Percentiles rank a stretch among this genome's conserved stretches.
Conservation (phyloP, 768 basidiomycete species). For the Boletus reticulatus region DNA sequence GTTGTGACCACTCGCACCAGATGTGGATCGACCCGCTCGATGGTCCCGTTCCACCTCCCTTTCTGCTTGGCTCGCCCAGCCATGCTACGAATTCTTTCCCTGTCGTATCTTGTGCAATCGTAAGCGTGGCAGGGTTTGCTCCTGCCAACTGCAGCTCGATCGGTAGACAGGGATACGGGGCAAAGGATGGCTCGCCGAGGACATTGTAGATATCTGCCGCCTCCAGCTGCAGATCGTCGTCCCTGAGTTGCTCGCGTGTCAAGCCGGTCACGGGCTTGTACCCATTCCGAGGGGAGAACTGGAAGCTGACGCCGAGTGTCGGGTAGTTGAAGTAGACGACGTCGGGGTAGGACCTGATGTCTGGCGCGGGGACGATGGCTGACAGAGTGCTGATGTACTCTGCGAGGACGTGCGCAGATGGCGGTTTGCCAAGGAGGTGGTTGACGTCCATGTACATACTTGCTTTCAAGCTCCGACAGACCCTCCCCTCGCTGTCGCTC, state of each 20-base stretch:
- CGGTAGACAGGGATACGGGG: slow-evolving; percentile 55
- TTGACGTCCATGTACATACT: slow-evolving; percentile 15
- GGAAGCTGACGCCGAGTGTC: slow-evolving; percentile 75
- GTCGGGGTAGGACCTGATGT: slow-evolving; percentile 80
- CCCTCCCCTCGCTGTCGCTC: slow-evolving; percentile 1
- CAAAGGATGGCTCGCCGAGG: slow-evolving; percentile 39
- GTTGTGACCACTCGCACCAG: slow-evolving; percentile 89
- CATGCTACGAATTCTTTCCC: slow-evolving; percentile 75
- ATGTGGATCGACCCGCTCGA: slow-evolving; percentile 84
- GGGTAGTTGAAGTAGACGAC: slow-evolving; percentile 86
- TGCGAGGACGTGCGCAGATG: slow-evolving; percentile 44
- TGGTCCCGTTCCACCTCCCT: slow-evolving; percentile 87
- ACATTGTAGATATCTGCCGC: slow-evolving; percentile 84
- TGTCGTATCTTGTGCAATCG: slow-evolving; percentile 48
- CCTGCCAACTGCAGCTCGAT: slow-evolving; percentile 42
- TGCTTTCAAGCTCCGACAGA: slow-evolving; percentile 23
- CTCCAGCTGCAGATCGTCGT: slow-evolving; percentile 56
- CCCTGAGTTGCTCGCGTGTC: slow-evolving; percentile 44
- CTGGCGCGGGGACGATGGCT: slow-evolving; percentile 36
- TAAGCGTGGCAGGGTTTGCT: slow-evolving; percentile 40
- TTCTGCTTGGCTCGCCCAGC: slow-evolving; percentile 85
- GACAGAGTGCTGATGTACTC: slow-evolving; percentile 42
- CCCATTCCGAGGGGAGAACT: slow-evolving; percentile 64
- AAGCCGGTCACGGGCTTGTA: slow-evolving; percentile 56
- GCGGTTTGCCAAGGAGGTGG: slow-evolving; percentile 51